Conservation (phyloP, 2,329 filamentous ascomycete genomes). For the Pezicula rhizophila region DNA sequence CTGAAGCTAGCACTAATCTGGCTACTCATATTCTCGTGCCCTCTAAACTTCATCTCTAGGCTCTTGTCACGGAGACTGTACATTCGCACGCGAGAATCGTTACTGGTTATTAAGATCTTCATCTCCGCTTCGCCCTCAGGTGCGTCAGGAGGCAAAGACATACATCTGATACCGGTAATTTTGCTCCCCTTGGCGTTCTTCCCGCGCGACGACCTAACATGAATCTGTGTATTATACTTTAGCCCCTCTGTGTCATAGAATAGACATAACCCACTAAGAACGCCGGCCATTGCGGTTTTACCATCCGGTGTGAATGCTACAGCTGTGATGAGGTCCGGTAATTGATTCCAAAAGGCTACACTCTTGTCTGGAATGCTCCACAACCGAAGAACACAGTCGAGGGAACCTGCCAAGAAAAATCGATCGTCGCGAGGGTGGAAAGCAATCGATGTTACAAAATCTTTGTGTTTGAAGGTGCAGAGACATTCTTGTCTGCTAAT, state of each 20-base stretch:
- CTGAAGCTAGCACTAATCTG: conserved; percentile 88
- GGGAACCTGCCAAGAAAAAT: conserved; percentile 90
- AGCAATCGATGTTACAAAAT: conserved; percentile 89
- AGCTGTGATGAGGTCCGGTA: conserved; percentile 86
- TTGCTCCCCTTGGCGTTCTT: conserved; percentile 96
- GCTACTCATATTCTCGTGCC: conserved; percentile 81
- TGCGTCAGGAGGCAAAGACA: conserved; percentile 49
- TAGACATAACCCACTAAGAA: conserved; percentile 75
- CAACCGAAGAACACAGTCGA: conserved; percentile 80
- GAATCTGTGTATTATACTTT: conserved; percentile 77
- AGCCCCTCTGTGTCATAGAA: conserved; percentile 92
- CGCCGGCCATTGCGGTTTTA: conserved; percentile 81
- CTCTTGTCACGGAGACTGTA: conserved; percentile 84
- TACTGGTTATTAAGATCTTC: conserved; percentile 86
- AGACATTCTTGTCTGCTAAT: conserved; percentile 78
- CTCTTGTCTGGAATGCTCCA: conserved; percentile 97
- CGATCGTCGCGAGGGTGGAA: conserved; percentile 94
- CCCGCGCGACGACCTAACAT: conserved; percentile 86
- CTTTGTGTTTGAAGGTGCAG: conserved; percentile 89
- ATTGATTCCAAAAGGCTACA: conserved; percentile 74
- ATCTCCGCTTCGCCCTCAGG: conserved; percentile 52
- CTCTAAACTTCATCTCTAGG: conserved; percentile 83
- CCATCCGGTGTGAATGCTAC: conserved; percentile 93
- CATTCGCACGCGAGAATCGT: conserved; percentile 84
- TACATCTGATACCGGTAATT: conserved; percentile 87